Base-by-base conservation (phyloP, 139 green algal genomes). In the Closterium sp. region DNA sequence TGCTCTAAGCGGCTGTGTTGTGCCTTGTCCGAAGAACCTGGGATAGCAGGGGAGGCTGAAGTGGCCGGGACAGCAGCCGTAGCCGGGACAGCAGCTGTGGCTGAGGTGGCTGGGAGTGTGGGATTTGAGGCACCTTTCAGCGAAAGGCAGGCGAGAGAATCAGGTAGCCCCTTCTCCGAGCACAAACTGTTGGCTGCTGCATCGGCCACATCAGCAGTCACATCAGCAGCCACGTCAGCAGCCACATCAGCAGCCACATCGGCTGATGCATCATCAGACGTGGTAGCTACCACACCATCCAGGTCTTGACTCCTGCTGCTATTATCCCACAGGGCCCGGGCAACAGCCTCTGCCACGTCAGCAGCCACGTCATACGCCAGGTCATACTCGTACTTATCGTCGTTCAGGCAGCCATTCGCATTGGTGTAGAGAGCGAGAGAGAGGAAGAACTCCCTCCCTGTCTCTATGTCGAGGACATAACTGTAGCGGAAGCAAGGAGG, bases 331-430 rank as follows among this genome's bases (percentile, higher is more conserved):
- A 94, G 0, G 31, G 90, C 64, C 16, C 85, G 28, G 10, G 93
- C 91, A 23, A 93, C 21, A 10, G 93, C 92, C 64, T 95, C 93
- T 23, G 69, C 93, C 33, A 95, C 38, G 36, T 94, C 89, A 30
- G 92, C 93, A 8, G 91, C 23, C 30, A 95, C 85, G 23, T 10
- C n/a, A 33, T 95, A 89, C 2, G 89, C 94, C 16, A 91, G 30
- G 23, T 93, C 92, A 76, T 95, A 95, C 84, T 95, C 93, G 76
- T 95, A 95, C 64, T 87, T 88, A 87, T 95, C 94, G 84, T 95
- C 94, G 64, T 95, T 94, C 31, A 95, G 88, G 19, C 94, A 34
- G 28, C 86, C 92, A 36, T 95, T 95, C 7, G 33, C 91, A 35
- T 95, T 95, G 28, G 92, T 95, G 90, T 95, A 95, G 7, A 95